phyloP scores from a whole-genome alignment of 352 stramenopile genomes.

The Pythium sp. region DNA sequence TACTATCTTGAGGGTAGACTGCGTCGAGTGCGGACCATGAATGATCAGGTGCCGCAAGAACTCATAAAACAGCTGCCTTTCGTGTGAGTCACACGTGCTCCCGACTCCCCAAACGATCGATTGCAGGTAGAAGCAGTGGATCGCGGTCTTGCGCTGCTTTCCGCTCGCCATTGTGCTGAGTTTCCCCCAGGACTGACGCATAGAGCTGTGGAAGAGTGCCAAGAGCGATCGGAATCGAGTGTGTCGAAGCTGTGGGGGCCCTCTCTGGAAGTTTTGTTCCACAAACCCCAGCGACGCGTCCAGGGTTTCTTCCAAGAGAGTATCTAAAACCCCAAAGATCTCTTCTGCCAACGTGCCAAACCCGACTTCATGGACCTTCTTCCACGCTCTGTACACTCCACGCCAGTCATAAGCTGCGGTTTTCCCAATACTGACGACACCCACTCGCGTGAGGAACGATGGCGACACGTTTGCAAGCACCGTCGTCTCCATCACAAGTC shows the following conservation, averaged over 20 bases:
- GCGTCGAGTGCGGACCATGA: constrained; percentile 34
- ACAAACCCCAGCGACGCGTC: constrained; percentile 45
- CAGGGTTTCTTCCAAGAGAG: constrained; percentile 44
- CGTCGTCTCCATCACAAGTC: constrained; percentile 56
- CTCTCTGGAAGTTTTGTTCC: constrained; percentile 30
- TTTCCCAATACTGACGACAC: constrained; percentile 34
- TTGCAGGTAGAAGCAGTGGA: constrained; percentile 71
- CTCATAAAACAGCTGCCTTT: constrained; percentile 60
- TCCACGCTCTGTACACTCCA: constrained; percentile 47
- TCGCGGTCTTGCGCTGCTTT: constrained; percentile 55
- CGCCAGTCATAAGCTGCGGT: constrained; percentile 17
- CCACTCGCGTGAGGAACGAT: constrained; percentile 46
- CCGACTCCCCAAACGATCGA: constrained; percentile 73
- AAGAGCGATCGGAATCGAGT: constrained; percentile 28
- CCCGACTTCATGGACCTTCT: constrained; percentile 21
- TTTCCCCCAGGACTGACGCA: constrained; percentile 56
- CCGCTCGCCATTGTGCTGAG: constrained; percentile 48
- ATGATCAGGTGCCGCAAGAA: constrained; percentile 65
- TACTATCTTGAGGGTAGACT: constrained; percentile 56
- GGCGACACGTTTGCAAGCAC: constrained; percentile 43
- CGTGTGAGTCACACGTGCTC: constrained; percentile 34
- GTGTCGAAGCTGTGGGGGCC: constrained; percentile 13
- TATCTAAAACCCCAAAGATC: constrained; percentile 42
- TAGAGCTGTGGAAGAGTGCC: constrained; percentile 47
- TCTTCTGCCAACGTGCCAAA: constrained; percentile 31